Evolutionary conservation across 1,284 basidiomycete genomes (phyloP).

Genomic region (Takashimella tepidaria): DNA sequence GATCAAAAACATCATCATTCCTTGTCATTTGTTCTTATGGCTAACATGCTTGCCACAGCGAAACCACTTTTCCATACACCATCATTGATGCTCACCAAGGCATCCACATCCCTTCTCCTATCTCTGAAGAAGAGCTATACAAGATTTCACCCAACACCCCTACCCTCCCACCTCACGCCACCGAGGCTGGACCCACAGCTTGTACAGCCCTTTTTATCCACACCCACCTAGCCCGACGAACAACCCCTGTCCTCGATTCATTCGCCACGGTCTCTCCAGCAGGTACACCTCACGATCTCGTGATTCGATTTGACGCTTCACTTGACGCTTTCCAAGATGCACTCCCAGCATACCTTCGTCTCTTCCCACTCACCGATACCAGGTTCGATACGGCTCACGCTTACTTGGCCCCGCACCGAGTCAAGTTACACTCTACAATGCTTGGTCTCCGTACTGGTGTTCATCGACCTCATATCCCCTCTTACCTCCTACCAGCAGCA

Average conservation of each 20-base stretch:
- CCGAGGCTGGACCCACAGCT: constrained; percentile 32
- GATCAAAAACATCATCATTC: too few relatives aligned
- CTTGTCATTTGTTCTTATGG: constrained; percentile 1
- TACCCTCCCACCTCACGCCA: constrained; percentile 29
- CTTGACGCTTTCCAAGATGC: constrained; percentile 40
- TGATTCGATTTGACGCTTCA: constrained; percentile 35
- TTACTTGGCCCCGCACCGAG: constrained; percentile 37
- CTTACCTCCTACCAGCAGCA: constrained; percentile 29
- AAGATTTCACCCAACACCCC: constrained; percentile 25
- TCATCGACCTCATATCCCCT: constrained; percentile 33
- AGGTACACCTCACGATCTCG: constrained; percentile 32
- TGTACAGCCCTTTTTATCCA: constrained; percentile 39
- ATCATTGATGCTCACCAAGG: constrained; percentile 40
- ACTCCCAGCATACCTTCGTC: constrained; percentile 37
- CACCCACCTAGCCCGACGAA: constrained; percentile 36
- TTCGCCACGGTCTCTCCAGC: constrained; percentile 34
- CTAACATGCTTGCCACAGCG: too few relatives aligned
- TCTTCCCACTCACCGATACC: constrained; percentile 40
- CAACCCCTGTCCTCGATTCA: constrained; percentile 39
- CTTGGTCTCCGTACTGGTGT: constrained; percentile 35
- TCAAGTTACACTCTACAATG: constrained; percentile 34
- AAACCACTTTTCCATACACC: constrained; percentile 41
- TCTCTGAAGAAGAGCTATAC: constrained; percentile 40
- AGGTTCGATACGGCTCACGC: constrained; percentile 31
- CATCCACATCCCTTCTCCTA: constrained; percentile 37